phyloP scores from a whole-genome alignment of 345 rosid species.

The Lumnitzera racemosa region DNA sequence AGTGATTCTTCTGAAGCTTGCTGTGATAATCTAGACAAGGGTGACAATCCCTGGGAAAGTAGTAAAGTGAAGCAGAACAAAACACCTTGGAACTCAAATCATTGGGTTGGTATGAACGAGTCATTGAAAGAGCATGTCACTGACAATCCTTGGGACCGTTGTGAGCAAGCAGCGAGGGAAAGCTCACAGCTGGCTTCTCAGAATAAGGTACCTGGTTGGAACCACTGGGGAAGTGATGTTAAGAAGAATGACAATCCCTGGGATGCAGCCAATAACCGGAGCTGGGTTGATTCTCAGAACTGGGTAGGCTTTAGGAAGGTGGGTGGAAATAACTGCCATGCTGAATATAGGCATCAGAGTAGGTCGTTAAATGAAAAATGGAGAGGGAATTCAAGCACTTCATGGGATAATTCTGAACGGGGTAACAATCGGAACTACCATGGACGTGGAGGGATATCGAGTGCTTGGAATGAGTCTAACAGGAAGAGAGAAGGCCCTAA shows the following conservation, averaged over 20 bases:
- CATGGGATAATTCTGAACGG: constrained; percentile 21
- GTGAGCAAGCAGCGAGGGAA: constrained; percentile 20
- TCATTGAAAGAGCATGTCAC: constrained; percentile 8
- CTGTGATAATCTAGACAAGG: constrained; percentile 11
- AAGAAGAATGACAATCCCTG: constrained; percentile 11
- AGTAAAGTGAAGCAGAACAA: constrained; percentile 12
- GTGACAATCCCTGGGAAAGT: constrained; percentile 34
- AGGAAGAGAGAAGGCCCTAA: constrained; percentile 41
- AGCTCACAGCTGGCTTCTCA: constrained; percentile 16
- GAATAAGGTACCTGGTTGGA: constrained; percentile 21
- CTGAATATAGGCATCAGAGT: constrained; percentile 10
- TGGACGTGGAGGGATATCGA: constrained; percentile 18
- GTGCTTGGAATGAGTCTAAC: constrained; percentile 23
- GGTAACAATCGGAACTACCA: constrained; percentile 11
- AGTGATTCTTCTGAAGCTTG: constrained; percentile 20
- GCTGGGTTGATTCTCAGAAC: constrained; percentile 19
- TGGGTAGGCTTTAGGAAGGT: constrained; percentile 13
- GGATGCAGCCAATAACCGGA: constrained; percentile 14
- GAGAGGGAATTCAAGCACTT: constrained; percentile 21
- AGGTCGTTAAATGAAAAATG: constrained; percentile 14
- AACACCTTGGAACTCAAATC: constrained; percentile 20
- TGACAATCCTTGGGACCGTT: constrained; percentile 41
- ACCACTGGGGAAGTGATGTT: constrained; percentile 7
- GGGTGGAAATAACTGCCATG: constrained; percentile 7
- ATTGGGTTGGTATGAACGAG: constrained; percentile 15